Percentiles rank a stretch among this genome's conserved stretches.
phyloP scores from a whole-genome alignment of 495 filamentous ascomycete genomes.

The Cercophora newfieldiana region DNA sequence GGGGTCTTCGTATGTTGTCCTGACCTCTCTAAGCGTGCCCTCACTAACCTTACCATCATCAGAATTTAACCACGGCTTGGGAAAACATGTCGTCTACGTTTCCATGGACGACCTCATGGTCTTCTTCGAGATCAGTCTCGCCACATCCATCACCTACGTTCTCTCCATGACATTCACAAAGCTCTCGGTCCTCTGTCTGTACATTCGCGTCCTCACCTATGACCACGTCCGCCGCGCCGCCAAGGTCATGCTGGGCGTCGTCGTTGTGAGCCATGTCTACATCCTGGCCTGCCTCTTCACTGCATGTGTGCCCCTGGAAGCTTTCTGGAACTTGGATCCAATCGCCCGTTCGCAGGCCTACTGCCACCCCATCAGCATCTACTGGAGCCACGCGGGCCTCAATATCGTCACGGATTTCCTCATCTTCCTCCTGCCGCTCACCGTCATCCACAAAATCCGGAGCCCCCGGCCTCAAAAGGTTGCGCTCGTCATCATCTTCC shows the following conservation, averaged over 20 bases:
- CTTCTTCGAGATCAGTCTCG: slow-evolving; percentile 9
- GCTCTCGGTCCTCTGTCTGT: slow-evolving; percentile 17
- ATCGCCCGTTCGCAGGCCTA: too few species aligned
- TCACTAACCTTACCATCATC: neutral
- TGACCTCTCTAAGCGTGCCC: neutral
- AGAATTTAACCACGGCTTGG: neutral
- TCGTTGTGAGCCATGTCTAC: neutral
- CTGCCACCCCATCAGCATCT: slow-evolving; percentile 36
- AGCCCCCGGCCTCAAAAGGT: slow-evolving; percentile 39
- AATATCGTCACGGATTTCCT: slow-evolving; percentile 42
- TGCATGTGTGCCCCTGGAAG: slow-evolving; percentile 1
- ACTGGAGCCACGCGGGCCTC: slow-evolving; percentile 37
- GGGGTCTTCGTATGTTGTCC: neutral
- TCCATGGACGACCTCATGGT: neutral
- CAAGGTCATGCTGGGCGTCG: slow-evolving; percentile 10
- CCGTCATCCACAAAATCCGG: slow-evolving; percentile 44
- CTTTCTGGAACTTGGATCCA: neutral
- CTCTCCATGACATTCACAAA: slow-evolving; percentile 14
- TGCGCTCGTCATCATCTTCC: slow-evolving; percentile 22
- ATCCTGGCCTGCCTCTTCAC: slow-evolving; percentile 10
- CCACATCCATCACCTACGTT: slow-evolving; percentile 24
- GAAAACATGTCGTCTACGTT: neutral
- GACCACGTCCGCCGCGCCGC: neutral
- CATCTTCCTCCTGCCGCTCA: slow-evolving; percentile 47
- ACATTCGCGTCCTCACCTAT: slow-evolving; percentile 14